These are phyloP conservation scores for Tuber microsphaerosporum DNA, from an alignment of 495 filamentous ascomycete genomes.

Conservation along the genomic window DNA sequence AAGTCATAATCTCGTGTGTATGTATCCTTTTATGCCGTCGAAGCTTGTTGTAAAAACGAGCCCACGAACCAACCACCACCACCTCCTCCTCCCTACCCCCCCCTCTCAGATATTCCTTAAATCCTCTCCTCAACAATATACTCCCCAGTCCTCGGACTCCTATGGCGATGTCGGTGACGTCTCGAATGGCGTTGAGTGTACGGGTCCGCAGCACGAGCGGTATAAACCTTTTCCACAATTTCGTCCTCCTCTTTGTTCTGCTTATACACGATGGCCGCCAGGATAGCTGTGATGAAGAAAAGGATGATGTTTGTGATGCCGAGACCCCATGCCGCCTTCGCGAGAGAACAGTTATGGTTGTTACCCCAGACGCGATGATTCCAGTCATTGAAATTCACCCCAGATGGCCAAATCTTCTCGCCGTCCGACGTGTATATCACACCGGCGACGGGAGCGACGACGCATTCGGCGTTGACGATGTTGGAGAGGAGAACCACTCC, in stretches of 20 bases:
- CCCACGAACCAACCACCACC: too few species aligned
- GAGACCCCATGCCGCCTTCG: conserved; percentile 36
- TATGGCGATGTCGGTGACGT: conserved; percentile 23
- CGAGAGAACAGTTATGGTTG: conserved; percentile 29
- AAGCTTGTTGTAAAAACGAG: neutral
- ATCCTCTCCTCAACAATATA: conserved; percentile 26
- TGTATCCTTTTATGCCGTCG: neutral
- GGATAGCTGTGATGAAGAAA: conserved; percentile 38
- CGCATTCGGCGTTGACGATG: conserved; percentile 30
- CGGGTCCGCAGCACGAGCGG: neutral
- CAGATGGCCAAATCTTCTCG: neutral
- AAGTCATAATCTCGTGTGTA: neutral
- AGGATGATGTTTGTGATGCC: conserved; percentile 37
- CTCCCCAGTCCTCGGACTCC: conserved; percentile 17
- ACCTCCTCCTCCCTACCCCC: neutral
- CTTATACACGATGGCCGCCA: conserved; percentile 21
- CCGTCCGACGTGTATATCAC: conserved; percentile 8
- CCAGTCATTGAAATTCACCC: neutral
- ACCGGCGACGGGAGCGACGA: neutral
- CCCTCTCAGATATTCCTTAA: neutral
- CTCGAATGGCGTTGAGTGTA: conserved; percentile 5
- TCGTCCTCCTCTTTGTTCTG: conserved; percentile 27
- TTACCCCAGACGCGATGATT: conserved; percentile 13
- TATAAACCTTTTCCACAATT: conserved; percentile 22
- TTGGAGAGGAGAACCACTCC: conserved; percentile 27